Evolutionary conservation across 1,139 yeast species (phyloP), one percentile per base, ranked within the genome.

Genomic region (Hemisphaericaspora xylofermentans): DNA sequence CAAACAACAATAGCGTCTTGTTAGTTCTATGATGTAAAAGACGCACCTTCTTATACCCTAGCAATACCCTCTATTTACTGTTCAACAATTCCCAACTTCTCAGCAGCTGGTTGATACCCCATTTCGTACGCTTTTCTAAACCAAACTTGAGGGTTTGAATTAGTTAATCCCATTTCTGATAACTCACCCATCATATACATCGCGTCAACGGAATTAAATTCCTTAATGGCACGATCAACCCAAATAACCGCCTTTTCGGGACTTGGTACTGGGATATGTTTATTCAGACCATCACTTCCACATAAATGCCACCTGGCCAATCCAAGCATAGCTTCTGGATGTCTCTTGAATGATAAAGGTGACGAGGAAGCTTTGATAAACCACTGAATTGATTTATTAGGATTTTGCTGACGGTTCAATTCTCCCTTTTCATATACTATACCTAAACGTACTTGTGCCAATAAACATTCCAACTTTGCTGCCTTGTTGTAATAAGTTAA

Each of bases 231-330:
- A 47, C 87, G 76, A 40, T 88, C 79, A 28, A 96, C 94, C 98
- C 98, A 93, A 49, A 84, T 67, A 44, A 85, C 82, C 0, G 97
- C 96, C 59, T 86, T 74, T 35, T 81, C 82, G 40, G 87, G 93
- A 53, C 81, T 80, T 29, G 87, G 84, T 32, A 71, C 67, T 34
- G 94, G 76, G 22, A 88, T 64, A 42, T 68, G 65, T 47, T 65
- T 68, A 42, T 66, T 62, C 19, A 50, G 68, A 0, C 85, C 88
- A 10, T 79, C 76, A 4, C 86, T 80, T 2, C 98, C 98, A 0
- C 88, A 81, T 48, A 93, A 70, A 56, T 85, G 87, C 98, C 98
- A 93, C 35, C 97, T 91, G 46, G 89, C 80, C 43, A 93, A 71
- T 0, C 96, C 96, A 56, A 91, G 70, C 74, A 91, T 91, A 6